Conservation (phyloP, 176 grass and related monocot species). For the Bromus sterilis region DNA sequence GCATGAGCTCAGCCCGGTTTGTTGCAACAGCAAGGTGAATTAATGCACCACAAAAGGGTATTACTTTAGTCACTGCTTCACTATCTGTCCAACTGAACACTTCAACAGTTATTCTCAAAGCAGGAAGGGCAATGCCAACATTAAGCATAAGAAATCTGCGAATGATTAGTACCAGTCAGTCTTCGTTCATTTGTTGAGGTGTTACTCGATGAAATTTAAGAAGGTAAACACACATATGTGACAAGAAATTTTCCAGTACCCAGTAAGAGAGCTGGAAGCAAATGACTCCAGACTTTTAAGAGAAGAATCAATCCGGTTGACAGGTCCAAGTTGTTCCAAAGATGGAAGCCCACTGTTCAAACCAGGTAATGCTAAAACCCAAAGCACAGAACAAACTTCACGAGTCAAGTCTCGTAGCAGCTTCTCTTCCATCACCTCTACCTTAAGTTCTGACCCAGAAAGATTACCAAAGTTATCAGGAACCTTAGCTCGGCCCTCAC, state of each 20-base stretch:
- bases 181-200: conserved; percentile 19
- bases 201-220: conserved; percentile 2
- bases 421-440: conserved; percentile 98
- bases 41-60: conserved; percentile 72
- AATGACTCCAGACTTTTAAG: conserved; percentile 58
- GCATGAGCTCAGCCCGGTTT: conserved; percentile 64
- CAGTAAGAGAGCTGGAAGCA: conserved; percentile 68
- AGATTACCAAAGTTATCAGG: conserved; percentile 88
- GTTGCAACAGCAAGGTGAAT: conserved; percentile 76
- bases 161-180: conserved; percentile 2
- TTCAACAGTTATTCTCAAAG: conserved; percentile 64
- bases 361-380: conserved; percentile 54
- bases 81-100: conserved; percentile 89
- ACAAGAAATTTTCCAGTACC: conserved; percentile 44
- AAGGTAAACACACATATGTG: conserved; percentile 1
- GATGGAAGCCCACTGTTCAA: conserved; percentile 83
- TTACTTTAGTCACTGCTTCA: conserved; percentile 73
- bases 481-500: conserved; percentile 70
- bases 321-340: conserved; percentile 83
- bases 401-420: conserved; percentile 93
- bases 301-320: conserved; percentile 60
- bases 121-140: conserved; percentile 44
- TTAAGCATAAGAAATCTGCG: conserved; percentile 75
- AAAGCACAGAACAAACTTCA: conserved; percentile 81
- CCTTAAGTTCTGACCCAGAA: conserved; percentile 88